Base-by-base conservation (phyloP, 2,329 filamentous ascomycete species). In the Polytolypa hystricis region DNA sequence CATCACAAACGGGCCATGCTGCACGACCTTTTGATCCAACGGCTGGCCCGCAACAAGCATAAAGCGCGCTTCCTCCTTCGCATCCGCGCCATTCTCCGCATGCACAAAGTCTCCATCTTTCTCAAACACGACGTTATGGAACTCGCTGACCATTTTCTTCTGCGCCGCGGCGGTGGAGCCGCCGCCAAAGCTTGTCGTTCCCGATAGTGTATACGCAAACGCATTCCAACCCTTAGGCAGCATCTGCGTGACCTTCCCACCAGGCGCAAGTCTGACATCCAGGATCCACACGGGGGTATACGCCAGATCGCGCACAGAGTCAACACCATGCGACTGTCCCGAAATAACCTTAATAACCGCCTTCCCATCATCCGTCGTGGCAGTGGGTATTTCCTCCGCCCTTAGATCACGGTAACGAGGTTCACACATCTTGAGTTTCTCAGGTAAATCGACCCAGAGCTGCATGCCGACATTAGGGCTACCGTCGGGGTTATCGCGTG, bases 241-340 rank as follows among this genome's bases (percentile, higher is more conserved):
- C 4, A 73, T 60, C 64, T 96, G 89, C 15, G 67, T 70, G 46
- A 96, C 67, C 41, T 69, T 75, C 31, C 84, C 86, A 36, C 89
- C 89, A 0, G 87, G 86, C 50, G 76, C 65, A 36, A 96, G 74
- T 14, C 74, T 77, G 35, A 95, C 67, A 56, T 96, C 89, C 30
- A 96, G 69, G 43, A 94, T 70, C 89, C 89, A 96, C n/a, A 96
- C 86, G 0, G 91, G 91, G 2, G 89, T 96, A 61, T 96, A 95
- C 10, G 89, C 87, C 30, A 96, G 68, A 53, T 96, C 87, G 55
- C 89, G 78, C 36, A 94, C 74, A 10, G 79, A 85, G 54, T 95
- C 87, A 35, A 91, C 74, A 30, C 84, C 87, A 51, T 86, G 80
- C 37, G 77, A 80, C 55, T 81, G 77, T 14, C 89, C 91, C 1